phyloP scores from a whole-genome alignment of 148 eudicot species.

The Vaccinium myrtillus region DNA sequence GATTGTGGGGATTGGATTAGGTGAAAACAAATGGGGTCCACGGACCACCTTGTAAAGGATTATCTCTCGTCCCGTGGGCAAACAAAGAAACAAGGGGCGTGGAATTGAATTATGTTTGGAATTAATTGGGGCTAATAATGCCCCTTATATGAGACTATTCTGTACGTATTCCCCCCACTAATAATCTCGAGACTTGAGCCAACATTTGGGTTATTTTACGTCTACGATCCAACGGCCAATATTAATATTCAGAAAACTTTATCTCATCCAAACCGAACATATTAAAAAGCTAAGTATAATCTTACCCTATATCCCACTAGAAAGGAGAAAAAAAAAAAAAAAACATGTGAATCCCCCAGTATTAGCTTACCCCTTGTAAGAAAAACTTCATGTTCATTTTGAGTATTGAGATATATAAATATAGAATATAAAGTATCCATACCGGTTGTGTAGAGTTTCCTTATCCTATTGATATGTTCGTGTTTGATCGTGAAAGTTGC shows the following conservation, averaged over 20 bases:
- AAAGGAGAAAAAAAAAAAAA: no score
- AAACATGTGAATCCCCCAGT: no score
- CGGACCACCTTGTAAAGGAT: background rate
- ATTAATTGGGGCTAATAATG: background rate
- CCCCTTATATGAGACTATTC: no score
- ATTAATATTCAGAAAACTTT: background rate
- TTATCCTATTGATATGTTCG: constrained; percentile 70
- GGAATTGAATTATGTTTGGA: background rate
- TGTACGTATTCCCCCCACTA: no score
- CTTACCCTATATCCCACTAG: no score
- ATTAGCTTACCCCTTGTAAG: no score
- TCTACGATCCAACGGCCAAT: background rate
- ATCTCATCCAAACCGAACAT: background rate
- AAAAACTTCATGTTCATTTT: no score
- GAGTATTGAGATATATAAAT: no score
- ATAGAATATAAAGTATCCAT: constrained; percentile 7
- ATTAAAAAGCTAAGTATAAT: background rate
- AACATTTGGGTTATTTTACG: background rate
- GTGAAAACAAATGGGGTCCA: background rate
- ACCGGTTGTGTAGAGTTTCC: constrained; percentile 83
- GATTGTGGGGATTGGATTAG: no score
- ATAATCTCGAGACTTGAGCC: background rate
- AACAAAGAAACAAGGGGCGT: background rate
- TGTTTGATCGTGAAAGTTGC: constrained; percentile 70
- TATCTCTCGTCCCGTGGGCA: background rate